Conservation (phyloP, 75 land plant genomes). For the Sequoiadendron giganteum region DNA sequence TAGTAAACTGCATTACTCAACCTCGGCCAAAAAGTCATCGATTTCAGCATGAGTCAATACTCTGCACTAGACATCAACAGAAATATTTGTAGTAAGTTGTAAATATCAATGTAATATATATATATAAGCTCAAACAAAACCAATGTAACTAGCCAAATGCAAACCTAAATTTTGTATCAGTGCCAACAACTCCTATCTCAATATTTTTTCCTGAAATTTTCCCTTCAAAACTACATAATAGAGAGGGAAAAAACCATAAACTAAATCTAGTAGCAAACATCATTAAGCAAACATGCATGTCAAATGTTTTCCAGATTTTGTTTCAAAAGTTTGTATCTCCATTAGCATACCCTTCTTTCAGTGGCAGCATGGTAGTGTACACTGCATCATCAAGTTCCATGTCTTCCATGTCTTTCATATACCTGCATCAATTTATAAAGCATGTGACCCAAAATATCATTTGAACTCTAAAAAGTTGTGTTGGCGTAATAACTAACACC, state of each 20-base stretch:
- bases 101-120: not conserved
- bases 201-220: slow-evolving; percentile 97
- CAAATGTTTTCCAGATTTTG: not conserved
- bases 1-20: slow-evolving; percentile 54
- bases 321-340: slow-evolving; percentile 4
- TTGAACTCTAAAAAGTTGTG: not conserved
- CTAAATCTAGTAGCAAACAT: not conserved
- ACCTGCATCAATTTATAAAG: slow-evolving; percentile 34
- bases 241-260: not conserved
- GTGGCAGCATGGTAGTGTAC: slow-evolving; percentile 94
- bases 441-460: not conserved
- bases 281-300: not conserved
- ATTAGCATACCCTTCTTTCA: slow-evolving; percentile 88
- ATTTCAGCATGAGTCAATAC: slow-evolving; percentile 87
- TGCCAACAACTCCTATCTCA: slow-evolving; percentile 91
- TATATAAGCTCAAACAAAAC: not conserved
- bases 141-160: not conserved
- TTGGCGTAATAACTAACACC: no score
- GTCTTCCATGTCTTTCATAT: slow-evolving; percentile 95
- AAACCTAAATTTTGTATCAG: slow-evolving; percentile 79
- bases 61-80: slow-evolving; percentile 40
- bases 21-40: slow-evolving; percentile 95
- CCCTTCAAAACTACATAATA: slow-evolving; percentile 84
- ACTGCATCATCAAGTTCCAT: slow-evolving; percentile 99
- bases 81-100: not conserved